Evolutionary conservation across 257 asterid species (phyloP), one percentile per base, ranked within the genome.

Genomic region (Solanum chiquidenum): DNA sequence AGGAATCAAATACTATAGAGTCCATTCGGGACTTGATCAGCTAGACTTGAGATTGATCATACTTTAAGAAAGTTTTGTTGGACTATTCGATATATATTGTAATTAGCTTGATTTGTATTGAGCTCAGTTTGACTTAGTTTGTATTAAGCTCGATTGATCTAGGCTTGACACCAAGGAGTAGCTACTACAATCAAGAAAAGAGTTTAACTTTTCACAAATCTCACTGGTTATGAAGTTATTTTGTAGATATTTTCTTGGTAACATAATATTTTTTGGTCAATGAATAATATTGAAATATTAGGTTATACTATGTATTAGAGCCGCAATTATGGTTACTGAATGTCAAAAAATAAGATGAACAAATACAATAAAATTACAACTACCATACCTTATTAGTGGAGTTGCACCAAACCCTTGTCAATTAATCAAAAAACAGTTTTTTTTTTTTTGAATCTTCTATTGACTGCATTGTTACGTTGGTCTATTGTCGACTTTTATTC

Each of bases 301-400:
- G 16, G 83, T 58, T 40, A 25, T n/a, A n/a, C 16, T 68, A 6
- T 73, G 34, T 66, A 85, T 9, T 40, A 42, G 27, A 38, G 83
- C 18, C 29, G 46, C 21, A 29, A 75, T 10, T 73, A 49, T 42
- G 18, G 58, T 44, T 25, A 25, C 58, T 4, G 38, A 21, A 49
- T 16, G 27, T 33, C 34, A 87, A 89, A 89, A 86, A 90, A 76
- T 49, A 83, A 90, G 92, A 89, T 89, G 88, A 89, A 44, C 84
- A 83, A 66, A 87, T 87, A 85, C 76, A 90, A 90, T 84, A 90
- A 89, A 91, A 91, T 85, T 60, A 87, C 93, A 92, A 90, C 94
- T 18, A 91, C 92, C 87, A 85, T 88, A 87, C 91, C 90, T 86
- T 87, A 88, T 69, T 8, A 86, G 91, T 94, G 94, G 91, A 91